Base-by-base conservation (phyloP, 331 rosid species). In the Rosa hybrid region DNA sequence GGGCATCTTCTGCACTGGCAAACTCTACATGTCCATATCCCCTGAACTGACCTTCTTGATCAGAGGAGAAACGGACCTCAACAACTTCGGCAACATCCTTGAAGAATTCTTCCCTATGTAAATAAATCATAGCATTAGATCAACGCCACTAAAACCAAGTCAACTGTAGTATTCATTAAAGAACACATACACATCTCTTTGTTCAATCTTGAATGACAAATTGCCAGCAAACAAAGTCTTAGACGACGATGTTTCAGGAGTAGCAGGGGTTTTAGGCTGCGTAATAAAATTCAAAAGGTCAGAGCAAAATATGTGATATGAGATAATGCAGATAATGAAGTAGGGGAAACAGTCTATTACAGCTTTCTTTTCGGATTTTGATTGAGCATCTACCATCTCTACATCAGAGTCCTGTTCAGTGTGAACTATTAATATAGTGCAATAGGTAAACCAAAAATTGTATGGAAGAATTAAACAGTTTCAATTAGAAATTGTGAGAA, bases 11-110 rank as follows among this genome's bases (percentile, higher is more conserved):
- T 2, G 76, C 79, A 2, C 93, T 81, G 41, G 86, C 94, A 83
- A 93, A 96, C 71, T 96, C 98, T 30, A 96, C 91, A 76, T 96
- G 98, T 0, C 94, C 99, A 84, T 72, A 96, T 7, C 98, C 99
- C 88, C 64, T 96, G 44, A 90, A 89, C 45, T 62, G 76, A 16
- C 97, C 98, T 3, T 78, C 89, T 0, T 63, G 76, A 77, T 87
- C 89, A 0, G 57, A 5, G 4, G 98, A 56, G 0, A 96, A 71
- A 68, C 99, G 97, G 1, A 96, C 90, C 34, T 89, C 98, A 53
- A 85, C 91, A 62, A 94, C 82, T 64, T 86, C 90, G 8, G 94
- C 99, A 72, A 77, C 82, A 71, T 81, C 90, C 78, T 93, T 77
- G 64, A 96, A 96, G 87, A 96, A 96, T 30, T 76, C 70, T 42